Percentiles rank a stretch among this genome's conserved stretches.
Conservation (phyloP, 2,329 filamentous ascomycete genomes). For the Colletotrichum tofieldiae region DNA sequence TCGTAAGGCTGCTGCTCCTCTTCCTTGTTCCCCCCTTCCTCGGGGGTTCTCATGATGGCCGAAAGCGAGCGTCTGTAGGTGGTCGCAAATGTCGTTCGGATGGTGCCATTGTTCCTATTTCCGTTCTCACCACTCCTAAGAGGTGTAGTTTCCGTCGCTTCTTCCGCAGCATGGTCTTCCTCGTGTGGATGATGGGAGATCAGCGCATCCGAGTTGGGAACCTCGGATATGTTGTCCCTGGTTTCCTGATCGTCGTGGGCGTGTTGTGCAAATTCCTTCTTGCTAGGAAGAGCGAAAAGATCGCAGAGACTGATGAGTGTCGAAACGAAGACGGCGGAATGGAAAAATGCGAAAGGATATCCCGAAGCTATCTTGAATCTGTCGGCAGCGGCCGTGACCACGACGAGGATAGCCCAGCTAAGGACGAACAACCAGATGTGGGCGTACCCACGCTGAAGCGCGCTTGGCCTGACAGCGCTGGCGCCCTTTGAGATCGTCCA, state of each 20-base stretch:
- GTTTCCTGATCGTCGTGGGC: conserved; percentile 66
- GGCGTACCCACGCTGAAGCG: conserved; percentile 85
- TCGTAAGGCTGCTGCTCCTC: conserved; percentile 65
- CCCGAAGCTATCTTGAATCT: conserved; percentile 80
- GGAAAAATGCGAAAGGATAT: conserved; percentile 87
- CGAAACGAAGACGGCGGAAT: conserved; percentile 81
- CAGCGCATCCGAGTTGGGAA: conserved; percentile 54
- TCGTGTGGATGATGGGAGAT: conserved; percentile 60
- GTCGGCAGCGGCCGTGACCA: conserved; percentile 82
- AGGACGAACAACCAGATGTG: conserved; percentile 88
- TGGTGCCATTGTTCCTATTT: conserved; percentile 52
- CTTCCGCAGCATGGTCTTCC: conserved; percentile 49
- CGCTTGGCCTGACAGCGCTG: conserved; percentile 86
- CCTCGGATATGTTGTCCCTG: conserved; percentile 54
- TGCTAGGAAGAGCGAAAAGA: conserved; percentile 82
- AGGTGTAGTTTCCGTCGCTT: conserved; percentile 70
- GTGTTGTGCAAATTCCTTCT: conserved; percentile 77
- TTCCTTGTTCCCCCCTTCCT: conserved; percentile 51
- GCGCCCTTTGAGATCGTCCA: conserved; percentile 89
- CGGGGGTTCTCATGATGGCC: conserved; percentile 44
- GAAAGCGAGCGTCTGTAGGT: conserved; percentile 68
- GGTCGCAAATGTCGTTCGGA: conserved; percentile 68
- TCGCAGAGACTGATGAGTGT: conserved; percentile 84
- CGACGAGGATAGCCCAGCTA: conserved; percentile 81
- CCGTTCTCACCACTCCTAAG: conserved; percentile 53